A percentile compares a stretch with the other conserved stretches of the same genome.
Evolutionary conservation across 768 basidiomycete genomes (phyloP).

Genomic region (Fomitopsis pulvina): DNA sequence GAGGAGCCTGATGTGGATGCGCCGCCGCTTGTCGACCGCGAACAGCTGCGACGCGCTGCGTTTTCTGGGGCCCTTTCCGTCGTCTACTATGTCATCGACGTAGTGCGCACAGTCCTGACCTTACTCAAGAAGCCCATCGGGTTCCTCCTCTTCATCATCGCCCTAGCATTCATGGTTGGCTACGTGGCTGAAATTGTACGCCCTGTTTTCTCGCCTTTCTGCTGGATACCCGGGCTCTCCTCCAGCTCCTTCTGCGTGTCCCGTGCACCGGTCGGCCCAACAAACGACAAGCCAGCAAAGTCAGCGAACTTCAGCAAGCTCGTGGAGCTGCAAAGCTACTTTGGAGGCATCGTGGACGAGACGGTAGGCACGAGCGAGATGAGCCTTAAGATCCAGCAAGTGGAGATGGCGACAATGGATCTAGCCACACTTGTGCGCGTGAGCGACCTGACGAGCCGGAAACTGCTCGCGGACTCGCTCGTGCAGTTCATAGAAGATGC

Average conservation of each 20-base stretch:
- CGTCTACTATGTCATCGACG: conserved; percentile 37
- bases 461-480: conserved; percentile 47
- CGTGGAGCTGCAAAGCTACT: conserved; percentile 52
- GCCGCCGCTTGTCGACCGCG: conserved; percentile 22
- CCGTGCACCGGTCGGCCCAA: conserved; percentile 8
- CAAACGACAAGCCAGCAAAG: conserved; percentile 18
- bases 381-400: conserved; percentile 64
- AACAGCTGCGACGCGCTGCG: conserved; percentile 13
- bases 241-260: conserved; percentile 36
- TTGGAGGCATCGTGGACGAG: conserved; percentile 57
- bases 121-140: conserved; percentile 52
- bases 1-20: too few relatives aligned
- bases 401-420: conserved; percentile 72
- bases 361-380: conserved; percentile 52
- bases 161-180: conserved; percentile 40
- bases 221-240: conserved; percentile 55
- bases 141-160: conserved; percentile 42
- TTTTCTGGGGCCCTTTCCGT: conserved; percentile 16
- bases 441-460: conserved; percentile 56
- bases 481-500: conserved; percentile 54
- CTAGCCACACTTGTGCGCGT: conserved; percentile 53
- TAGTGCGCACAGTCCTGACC: conserved; percentile 39
- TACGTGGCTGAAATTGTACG: conserved; percentile 37
- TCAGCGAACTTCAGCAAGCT: conserved; percentile 61
- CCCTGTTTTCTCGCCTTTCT: conserved; percentile 49